Conservation (phyloP, 129 eudicot genomes). For the Ambrosia artemisiifolia region DNA sequence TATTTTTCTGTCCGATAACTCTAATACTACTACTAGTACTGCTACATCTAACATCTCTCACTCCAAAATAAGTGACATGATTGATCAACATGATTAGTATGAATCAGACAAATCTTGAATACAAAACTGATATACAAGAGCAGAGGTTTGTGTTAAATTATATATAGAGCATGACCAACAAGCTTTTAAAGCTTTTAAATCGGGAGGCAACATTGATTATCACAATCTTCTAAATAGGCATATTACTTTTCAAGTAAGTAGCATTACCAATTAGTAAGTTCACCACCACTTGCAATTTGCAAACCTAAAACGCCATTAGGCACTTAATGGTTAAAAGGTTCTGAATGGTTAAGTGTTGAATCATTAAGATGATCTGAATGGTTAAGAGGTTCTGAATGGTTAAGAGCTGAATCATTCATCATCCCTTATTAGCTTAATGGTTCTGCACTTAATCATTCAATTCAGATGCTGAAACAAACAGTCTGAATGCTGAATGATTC, state of each 20-base stretch:
- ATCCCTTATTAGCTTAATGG: no score
- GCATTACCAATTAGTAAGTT: conserved; percentile 10
- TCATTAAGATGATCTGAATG: no score
- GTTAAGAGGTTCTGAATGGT: no score
- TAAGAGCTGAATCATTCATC: no score
- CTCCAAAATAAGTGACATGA: background rate
- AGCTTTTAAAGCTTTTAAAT: background rate
- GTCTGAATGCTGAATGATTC: no score
- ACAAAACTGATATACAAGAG: background rate
- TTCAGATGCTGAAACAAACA: no score
- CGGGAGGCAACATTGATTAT: background rate
- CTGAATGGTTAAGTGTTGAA: no score
- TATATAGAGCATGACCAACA: background rate
- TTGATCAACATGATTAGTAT: background rate
- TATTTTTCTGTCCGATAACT: background rate
- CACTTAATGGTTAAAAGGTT: no score
- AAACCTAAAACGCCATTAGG: conserved; percentile 7
- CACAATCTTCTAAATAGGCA: conserved; percentile 4
- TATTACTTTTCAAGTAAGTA: background rate
- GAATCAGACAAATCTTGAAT: background rate
- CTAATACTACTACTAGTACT: background rate
- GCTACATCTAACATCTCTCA: no score
- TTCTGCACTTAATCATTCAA: no score
- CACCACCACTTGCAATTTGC: background rate
- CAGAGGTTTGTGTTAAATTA: background rate